phyloP scores from a whole-genome alignment of 768 basidiomycete species.

The Rhodocollybia butyracea region DNA sequence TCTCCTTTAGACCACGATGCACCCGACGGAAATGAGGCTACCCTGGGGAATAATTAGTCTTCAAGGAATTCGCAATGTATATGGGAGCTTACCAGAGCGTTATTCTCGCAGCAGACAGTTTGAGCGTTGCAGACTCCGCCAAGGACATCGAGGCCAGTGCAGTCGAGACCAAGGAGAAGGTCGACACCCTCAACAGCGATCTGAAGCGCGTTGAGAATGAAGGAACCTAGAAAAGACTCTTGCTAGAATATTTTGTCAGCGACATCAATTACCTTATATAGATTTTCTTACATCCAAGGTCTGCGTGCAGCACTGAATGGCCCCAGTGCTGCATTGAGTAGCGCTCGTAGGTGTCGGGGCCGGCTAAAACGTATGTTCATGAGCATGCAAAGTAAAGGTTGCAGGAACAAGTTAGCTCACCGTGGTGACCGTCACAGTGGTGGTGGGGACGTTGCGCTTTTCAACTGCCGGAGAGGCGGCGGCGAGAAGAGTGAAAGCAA shows the following conservation, averaged over 20 bases:
- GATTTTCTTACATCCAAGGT: neutral
- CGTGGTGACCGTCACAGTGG: neutral
- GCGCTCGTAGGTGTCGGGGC: neutral
- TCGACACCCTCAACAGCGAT: conserved; percentile 5
- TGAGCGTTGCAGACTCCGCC: conserved; percentile 1
- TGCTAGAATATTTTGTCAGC: neutral
- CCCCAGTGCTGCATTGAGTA: conserved; percentile 12
- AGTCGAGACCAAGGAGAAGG: conserved; percentile 3
- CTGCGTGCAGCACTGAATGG: too few relatives aligned
- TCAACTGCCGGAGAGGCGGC: neutral
- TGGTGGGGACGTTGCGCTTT: neutral
- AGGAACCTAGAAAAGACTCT: neutral
- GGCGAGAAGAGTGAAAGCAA: neutral
- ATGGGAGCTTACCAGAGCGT: neutral
- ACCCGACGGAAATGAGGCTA: too few relatives aligned
- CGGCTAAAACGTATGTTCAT: neutral
- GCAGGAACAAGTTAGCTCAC: neutral
- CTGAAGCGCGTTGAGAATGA: neutral
- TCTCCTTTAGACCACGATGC: too few relatives aligned
- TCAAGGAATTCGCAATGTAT: too few relatives aligned
- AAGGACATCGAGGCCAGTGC: conserved; percentile 9
- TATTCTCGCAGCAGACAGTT: conserved; percentile 1
- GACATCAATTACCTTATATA: neutral
- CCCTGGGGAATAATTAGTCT: too few relatives aligned
- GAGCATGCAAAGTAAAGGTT: neutral